Percentiles rank a stretch among this genome's conserved stretches.
Evolutionary conservation across 202 grass and related monocot species (phyloP).

Genomic region (Schoenoplectus tabernaemontani): DNA sequence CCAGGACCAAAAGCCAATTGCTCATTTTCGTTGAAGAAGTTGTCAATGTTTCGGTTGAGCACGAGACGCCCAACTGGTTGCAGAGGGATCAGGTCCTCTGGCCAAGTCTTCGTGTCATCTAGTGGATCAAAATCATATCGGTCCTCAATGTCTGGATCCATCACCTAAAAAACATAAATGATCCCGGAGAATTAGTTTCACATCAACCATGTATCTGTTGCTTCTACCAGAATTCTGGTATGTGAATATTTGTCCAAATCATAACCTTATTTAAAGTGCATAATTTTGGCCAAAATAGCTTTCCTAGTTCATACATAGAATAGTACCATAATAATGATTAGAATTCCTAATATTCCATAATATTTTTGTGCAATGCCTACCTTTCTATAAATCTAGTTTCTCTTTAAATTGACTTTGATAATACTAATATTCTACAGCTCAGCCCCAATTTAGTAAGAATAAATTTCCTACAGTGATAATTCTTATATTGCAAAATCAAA

Average conservation of each 20-base stretch:
- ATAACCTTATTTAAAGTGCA: background rate
- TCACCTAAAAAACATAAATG: slow-evolving; percentile 26
- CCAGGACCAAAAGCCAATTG: slow-evolving; percentile 88
- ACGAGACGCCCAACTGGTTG: slow-evolving; percentile 67
- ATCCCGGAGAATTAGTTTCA: background rate
- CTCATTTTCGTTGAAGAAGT: slow-evolving; percentile 97
- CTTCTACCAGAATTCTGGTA: background rate
- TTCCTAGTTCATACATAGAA: background rate
- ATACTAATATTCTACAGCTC: background rate
- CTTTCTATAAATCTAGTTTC: background rate
- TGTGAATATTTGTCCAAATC: background rate
- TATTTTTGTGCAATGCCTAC: background rate
- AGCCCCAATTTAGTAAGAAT: background rate
- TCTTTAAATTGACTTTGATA: background rate
- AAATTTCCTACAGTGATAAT: background rate
- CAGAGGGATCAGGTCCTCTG: slow-evolving; percentile 64
- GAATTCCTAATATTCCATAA: background rate
- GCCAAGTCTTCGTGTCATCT: slow-evolving; percentile 96
- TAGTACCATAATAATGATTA: background rate
- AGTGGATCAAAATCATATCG: slow-evolving; percentile 76
- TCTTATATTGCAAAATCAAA: background rate
- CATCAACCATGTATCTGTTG: background rate
- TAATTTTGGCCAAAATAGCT: background rate
- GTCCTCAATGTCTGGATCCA: slow-evolving; percentile 65
- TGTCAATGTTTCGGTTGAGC: slow-evolving; percentile 75